A percentile compares a stretch with the other conserved stretches of the same genome.
These are phyloP conservation scores for Ascomycota sp. DNA, from an alignment of 2,329 filamentous ascomycete genomes.

Conservation along the genomic window DNA sequence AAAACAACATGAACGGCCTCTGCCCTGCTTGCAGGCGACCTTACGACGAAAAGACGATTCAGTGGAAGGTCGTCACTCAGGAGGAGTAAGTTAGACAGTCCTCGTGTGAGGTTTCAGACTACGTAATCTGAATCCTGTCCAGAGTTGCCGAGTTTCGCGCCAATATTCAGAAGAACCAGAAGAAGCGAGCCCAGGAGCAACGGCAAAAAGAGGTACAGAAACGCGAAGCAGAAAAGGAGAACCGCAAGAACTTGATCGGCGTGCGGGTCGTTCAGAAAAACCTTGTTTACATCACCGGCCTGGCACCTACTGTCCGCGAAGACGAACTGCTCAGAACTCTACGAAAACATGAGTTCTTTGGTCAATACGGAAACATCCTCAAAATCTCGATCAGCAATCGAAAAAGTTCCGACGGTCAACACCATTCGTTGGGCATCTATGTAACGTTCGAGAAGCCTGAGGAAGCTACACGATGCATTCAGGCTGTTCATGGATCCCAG, in stretches of 20 bases:
- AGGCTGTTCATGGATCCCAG: conserved; percentile 75
- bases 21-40: conserved; percentile 93
- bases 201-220: conserved; percentile 92
- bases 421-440: conserved; percentile 86
- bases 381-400: conserved; percentile 98
- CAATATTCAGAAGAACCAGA: conserved; percentile 74
- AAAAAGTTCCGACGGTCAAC: conserved; percentile 54
- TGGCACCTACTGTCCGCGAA: conserved; percentile 80
- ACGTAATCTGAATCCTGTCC: conserved; percentile 2
- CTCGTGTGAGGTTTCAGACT: neutral
- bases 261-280: conserved; percentile 97
- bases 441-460: conserved; percentile 91
- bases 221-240: conserved; percentile 86
- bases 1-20: conserved; percentile 89
- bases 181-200: conserved; percentile 64
- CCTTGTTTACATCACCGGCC: conserved; percentile 88
- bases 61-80: conserved; percentile 84
- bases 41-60: conserved; percentile 92
- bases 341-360: conserved; percentile 82
- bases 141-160: conserved; percentile 57
- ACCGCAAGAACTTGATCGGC: conserved; percentile 86
- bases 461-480: conserved; percentile 77
- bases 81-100: conserved; percentile 55
- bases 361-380: conserved; percentile 93
- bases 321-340: conserved; percentile 82